Evolutionary conservation across 2,329 filamentous ascomycete species (phyloP), one percentile per base, ranked within the genome.

Genomic region (Apiospora rasikravindrae): DNA sequence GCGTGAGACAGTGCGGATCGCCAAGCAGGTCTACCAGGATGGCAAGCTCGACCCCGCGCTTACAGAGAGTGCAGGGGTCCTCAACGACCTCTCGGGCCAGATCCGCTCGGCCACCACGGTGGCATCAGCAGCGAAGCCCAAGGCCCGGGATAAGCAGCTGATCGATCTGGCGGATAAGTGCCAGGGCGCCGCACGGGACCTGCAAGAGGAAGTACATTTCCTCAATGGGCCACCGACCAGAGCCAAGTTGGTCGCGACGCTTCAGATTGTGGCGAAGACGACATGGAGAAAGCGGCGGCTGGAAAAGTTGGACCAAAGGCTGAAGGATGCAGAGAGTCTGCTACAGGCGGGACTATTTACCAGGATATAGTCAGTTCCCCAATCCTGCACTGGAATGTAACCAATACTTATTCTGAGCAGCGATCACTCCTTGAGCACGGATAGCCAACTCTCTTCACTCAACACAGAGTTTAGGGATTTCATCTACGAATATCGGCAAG

Each of bases 231-330:
- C 47, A n/a, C n/a, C 69, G n/a, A 44, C 53, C n/a, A 68, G 64
- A n/a, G 70, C 68, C 26, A 70, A 66, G n/a, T 69, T 75, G 26
- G 45, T 47, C 8, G 70, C 61, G 24, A 73, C 72, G 4, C 33
- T 74, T 2, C 33, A 44, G 16, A 40, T 73, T 2, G 73, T 73
- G 0, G 66, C 72, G 2, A 78, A 77, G 67, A 74, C 71, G 0
- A 72, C 40, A 3, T 77, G 77, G 77, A 70, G 77, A n/a, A 77
- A 74, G 47, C 42, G 69, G 2, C 71, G 76, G 0, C 70, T 79
- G n/a, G 69, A 76, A 0, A 71, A 61, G 8, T 14, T 77, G 2
- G 74, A 77, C 40, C 73, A 70, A n/a, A 73, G 70, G 11, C 67
- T 77, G 1, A 69, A 69, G 75, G 7, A 75, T 6, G n/a, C 64